Base-by-base conservation (phyloP, 2,329 filamentous ascomycete genomes). In the Clarireedia paspali region DNA sequence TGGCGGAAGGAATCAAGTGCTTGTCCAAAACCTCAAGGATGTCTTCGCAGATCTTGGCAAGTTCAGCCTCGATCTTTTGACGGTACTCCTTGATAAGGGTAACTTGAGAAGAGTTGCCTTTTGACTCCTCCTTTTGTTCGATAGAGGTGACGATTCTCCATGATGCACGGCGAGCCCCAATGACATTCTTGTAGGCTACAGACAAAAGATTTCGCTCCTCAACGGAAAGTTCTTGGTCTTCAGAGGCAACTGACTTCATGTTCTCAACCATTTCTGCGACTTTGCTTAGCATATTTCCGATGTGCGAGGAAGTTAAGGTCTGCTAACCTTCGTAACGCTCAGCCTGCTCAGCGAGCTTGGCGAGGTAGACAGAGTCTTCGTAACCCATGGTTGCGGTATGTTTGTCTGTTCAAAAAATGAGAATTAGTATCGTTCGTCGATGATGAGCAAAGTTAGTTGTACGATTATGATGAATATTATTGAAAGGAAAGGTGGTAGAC, bases 71-170 rank as follows among this genome's bases (percentile, higher is more conserved):
- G 71, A 97, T 97, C 88, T 96, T 96, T 79, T 91, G 85, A 72
- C 92, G 92, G 83, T 97, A 97, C 63, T 96, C 91, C 74, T 89
- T 88, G 79, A 97, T 97, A 76, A 89, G 91, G 68, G 79, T 74
- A 70, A 96, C 90, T 76, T 97, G 92, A 82, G 94, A 92, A 71
- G 95, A 89, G 66, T 88, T 90, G 72, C 92, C 92, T 85, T 96
- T 97, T 73, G 91, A 94, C 80, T 97, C 92, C 82, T 97, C 92
- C 87, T 97, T 97, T 79, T 97, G 92, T 82, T 97, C 92, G 77
- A 99, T 97, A 73, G 94, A 97, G 73, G 91, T 95, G 78, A 99
- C 95, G 78, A 99, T 97, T 79, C 92, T 87, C 92, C 92, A 99
- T 70, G 91, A 96, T 72, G 92, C 92, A 85, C 94, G 92, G 76